Conservation (phyloP, 2,329 filamentous ascomycete species). For the Beauveria caledonica region DNA sequence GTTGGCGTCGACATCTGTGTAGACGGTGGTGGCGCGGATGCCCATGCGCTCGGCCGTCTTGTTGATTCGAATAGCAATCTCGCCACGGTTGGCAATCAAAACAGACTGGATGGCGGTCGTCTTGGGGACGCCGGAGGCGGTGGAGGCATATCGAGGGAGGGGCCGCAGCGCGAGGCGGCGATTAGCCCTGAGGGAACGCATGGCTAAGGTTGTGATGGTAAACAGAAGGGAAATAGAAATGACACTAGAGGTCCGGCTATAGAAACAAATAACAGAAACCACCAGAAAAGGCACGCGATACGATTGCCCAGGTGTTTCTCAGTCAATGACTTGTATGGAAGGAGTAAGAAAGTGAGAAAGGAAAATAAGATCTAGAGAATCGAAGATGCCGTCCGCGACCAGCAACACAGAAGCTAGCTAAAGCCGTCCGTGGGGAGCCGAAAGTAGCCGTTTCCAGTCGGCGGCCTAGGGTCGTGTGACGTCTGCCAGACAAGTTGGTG, state of each 20-base stretch:
- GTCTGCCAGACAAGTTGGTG: background rate
- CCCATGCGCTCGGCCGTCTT: conserved; percentile 81
- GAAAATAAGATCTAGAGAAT: background rate
- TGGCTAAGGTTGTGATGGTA: conserved; percentile 22
- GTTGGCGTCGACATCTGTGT: conserved; percentile 81
- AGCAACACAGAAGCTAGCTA: conserved; percentile 5
- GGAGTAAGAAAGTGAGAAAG: conserved; percentile 11
- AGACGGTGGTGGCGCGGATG: conserved; percentile 88
- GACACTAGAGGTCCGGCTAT: background rate
- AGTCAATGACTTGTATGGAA: conserved; percentile 1
- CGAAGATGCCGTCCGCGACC: background rate
- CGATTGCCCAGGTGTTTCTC: background rate
- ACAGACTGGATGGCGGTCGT: conserved; percentile 61
- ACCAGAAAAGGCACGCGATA: background rate
- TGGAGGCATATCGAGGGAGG: conserved; percentile 30
- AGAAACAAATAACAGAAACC: background rate
- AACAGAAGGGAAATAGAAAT: background rate
- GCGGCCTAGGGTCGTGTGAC: background rate
- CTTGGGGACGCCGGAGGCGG: conserved; percentile 24
- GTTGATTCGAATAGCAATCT: conserved; percentile 91
- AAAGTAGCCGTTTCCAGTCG: conserved; percentile 20
- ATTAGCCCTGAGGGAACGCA: conserved; percentile 48
- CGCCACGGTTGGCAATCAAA: conserved; percentile 91
- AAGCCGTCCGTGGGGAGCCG: conserved; percentile 25
- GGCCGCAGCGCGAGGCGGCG: conserved; percentile 40